Evolutionary conservation across 192 early-diverging fungal genomes (phyloP).

Genomic region (Mortierella alpina): DNA sequence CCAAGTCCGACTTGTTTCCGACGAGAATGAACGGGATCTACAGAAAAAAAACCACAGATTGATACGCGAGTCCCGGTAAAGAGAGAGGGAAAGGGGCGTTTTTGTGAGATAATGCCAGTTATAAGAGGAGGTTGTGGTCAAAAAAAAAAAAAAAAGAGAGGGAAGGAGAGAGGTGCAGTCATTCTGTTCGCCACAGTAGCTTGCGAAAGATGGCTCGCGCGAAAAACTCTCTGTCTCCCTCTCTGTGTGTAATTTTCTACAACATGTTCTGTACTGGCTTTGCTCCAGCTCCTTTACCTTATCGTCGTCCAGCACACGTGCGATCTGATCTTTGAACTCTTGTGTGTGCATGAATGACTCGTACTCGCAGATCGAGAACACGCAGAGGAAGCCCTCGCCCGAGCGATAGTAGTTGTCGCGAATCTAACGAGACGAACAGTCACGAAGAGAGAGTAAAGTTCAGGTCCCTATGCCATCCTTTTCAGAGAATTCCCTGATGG

Average conservation of each 20-base stretch:
- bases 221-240: neutral
- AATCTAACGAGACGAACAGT: slow-evolving; percentile 56
- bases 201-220: neutral
- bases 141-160: neutral
- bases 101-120: neutral
- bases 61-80: neutral
- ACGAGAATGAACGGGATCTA: slow-evolving; percentile 81
- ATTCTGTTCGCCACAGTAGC: neutral
- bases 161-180: neutral
- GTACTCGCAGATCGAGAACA: slow-evolving; percentile 83
- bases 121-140: neutral
- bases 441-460: neutral
- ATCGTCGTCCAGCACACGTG: slow-evolving; percentile 83
- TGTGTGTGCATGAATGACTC: slow-evolving; percentile 82
- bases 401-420: slow-evolving; percentile 85
- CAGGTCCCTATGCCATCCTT: neutral
- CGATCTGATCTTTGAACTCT: slow-evolving; percentile 87
- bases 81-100: neutral
- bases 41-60: neutral
- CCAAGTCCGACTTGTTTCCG: slow-evolving; percentile 79
- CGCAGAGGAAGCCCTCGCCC: slow-evolving; percentile 85
- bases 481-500: neutral
- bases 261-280: neutral
- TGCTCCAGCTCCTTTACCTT: slow-evolving; percentile 38
- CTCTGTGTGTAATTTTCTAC: neutral